Evolutionary conservation across 2,329 filamentous ascomycete genomes (phyloP), one percentile per base, ranked within the genome.

Genomic region (Pseudomassariella vexata): DNA sequence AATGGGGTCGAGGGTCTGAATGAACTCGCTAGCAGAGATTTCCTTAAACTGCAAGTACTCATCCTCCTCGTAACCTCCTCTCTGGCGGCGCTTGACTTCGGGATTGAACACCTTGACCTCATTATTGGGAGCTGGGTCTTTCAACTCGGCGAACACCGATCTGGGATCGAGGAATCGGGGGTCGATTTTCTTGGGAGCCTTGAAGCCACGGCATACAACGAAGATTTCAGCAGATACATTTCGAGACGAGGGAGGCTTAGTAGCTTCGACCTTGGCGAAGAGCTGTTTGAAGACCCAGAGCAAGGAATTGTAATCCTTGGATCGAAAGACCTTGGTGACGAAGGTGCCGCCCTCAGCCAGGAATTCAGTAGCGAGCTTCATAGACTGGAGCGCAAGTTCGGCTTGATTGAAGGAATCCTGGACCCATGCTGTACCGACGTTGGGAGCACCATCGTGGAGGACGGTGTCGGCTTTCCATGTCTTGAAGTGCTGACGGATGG

Each of bases 161-260:
- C 79, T 79, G 5, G 92, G 79, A 51, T 98, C 92, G 32, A 98
- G 69, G 56, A 98, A 94, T 45, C 85, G 85, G 8, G 90, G 88
- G 52, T 98, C 92, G 37, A 98, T 77, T 42, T 79, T 76, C 63
- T 95, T 96, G 4, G 92, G 92, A 0, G 90, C 90, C 63, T 95
- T 96, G 70, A 79, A 98, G 14, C 90, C 92, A 45, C 82, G 79
- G 62, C 90, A 96, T 20, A 98, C 92, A 42, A 96, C 90, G 66
- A 98, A 98, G 24, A 96, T 96, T 68, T 98, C 92, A 44, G 92
- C 92, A 6, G 88, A 95, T 32, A 98, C 90, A 51, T 94, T 95
- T 67, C 92, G 76, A 7, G 87, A 95, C 1, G 88, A 94, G 0
- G 92, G 92, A 4, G 92, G 92, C 60, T 98, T 98, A 5, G 92